These are phyloP conservation scores for Carex parvula DNA, from an alignment of 176 grass and related monocot species.

Conservation along the genomic window DNA sequence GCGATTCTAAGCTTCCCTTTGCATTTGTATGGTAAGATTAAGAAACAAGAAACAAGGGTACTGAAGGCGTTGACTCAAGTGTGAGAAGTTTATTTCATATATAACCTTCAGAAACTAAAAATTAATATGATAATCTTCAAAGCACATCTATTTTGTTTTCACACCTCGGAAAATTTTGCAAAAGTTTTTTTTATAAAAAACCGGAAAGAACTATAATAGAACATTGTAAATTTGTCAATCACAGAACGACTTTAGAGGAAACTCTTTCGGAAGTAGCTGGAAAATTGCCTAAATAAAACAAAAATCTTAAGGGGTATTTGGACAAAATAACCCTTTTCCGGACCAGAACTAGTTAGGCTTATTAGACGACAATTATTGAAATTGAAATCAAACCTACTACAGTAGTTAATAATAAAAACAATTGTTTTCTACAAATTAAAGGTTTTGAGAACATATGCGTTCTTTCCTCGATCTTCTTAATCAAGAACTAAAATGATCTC, in stretches of 20 bases:
- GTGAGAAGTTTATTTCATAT: slow-evolving; percentile 2
- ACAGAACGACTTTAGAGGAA: not conserved
- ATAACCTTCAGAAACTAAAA: not conserved
- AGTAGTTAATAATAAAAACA: not conserved
- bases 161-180: too few relatives aligned
- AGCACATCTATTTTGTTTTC: not conserved
- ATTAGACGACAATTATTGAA: not conserved
- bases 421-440: not conserved
- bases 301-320: not conserved
- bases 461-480: not conserved
- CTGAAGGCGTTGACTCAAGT: not conserved
- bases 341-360: not conserved
- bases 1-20: not conserved
- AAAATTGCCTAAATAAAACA: not conserved
- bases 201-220: not conserved
- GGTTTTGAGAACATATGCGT: not conserved
- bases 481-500: not conserved
- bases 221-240: not conserved
- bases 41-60: not conserved
- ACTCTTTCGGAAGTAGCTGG: not conserved
- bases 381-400: not conserved
- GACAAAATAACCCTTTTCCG: not conserved
- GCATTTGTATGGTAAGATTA: not conserved
- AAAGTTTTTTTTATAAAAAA: too few relatives aligned
- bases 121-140: not conserved